Evolutionary conservation across 345 rosid species (phyloP), one percentile per base, ranked within the genome.

Genomic region (Litchi chinensis): DNA sequence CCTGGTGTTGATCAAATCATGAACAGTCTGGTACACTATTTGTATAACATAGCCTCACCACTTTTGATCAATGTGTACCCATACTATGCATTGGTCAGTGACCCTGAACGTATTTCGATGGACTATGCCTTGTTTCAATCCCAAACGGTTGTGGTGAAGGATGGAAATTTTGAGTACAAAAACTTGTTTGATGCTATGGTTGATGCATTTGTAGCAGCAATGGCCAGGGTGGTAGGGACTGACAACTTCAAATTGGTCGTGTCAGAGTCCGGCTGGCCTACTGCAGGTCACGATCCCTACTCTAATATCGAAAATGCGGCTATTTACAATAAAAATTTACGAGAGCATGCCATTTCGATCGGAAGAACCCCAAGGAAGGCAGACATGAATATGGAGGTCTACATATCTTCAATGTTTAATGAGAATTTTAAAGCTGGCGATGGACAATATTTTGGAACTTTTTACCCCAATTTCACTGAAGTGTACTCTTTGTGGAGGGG

Each of bases 351-450:
- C 3, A 48, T 11, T 59, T 13, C 2, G 5, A 37, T 18, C 0
- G 85, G 85, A 10, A 50, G 77, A 2, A 75, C 79, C 0, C 82
- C 79, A 8, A 26, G 79, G 68, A 78, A 68, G 77, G 68, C 65
- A 19, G 82, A 79, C 22, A 43, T 82, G 12, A 79, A 78, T 21
- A 26, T 78, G 82, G 74, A 82, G 48, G 78, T 68, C 19, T 79
- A 73, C 72, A 21, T 82, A n/a, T 84, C 66, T 65, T 76, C 69
- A 2, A 80, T 83, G 82, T 84, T 77, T 68, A 74, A 81, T 24
- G 79, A 85, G 78, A 44, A 87, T 57, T 26, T 62, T 32, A 81
- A 67, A 48, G 65, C 68, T 2, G 82, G 69, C 1, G 46, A 15
- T 1, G 73, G 64, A 52, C 79, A 75, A 41, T 70, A 79, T 67